Conservation (phyloP, 1,139 yeast genomes). For the Zygosaccharomyces pseudobailii region DNA sequence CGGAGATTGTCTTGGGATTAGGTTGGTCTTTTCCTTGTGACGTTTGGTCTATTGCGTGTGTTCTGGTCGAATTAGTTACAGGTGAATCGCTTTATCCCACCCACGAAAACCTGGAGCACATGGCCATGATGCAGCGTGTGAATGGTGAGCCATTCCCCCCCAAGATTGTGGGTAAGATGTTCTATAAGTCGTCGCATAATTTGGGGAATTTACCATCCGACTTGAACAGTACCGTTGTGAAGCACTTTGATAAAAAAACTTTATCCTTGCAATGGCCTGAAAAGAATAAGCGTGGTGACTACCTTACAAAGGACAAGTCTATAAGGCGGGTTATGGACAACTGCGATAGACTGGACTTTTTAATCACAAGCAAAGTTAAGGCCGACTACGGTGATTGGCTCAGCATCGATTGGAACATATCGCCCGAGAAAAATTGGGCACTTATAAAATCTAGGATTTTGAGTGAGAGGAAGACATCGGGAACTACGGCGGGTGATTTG, state of each 20-base stretch:
- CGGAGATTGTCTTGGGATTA: slow-evolving; percentile 86
- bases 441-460: slow-evolving; percentile 19
- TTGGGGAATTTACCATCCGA: slow-evolving; percentile 33
- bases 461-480: slow-evolving; percentile 15
- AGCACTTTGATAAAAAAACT: slow-evolving; percentile 28
- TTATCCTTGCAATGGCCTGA: slow-evolving; percentile 32
- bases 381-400: slow-evolving; percentile 28
- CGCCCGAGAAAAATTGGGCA: slow-evolving; percentile 32
- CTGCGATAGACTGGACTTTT: slow-evolving; percentile 30
- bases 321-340: slow-evolving; percentile 30
- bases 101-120: slow-evolving; percentile 88
- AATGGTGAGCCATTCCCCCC: slow-evolving; percentile 33
- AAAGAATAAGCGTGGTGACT: slow-evolving; percentile 27
- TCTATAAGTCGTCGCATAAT: slow-evolving; percentile 30
- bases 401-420: slow-evolving; percentile 29
- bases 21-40: slow-evolving; percentile 96
- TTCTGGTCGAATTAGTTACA: slow-evolving; percentile 80
- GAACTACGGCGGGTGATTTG: slow-evolving; percentile 20
- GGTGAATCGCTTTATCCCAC: slow-evolving; percentile 97
- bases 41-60: slow-evolving; percentile 95
- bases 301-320: slow-evolving; percentile 28
- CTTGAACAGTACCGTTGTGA: slow-evolving; percentile 30
- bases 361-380: slow-evolving; percentile 26
- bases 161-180: slow-evolving; percentile 33
- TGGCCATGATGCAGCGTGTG: slow-evolving; percentile 89